Base-by-base conservation (phyloP, 495 filamentous ascomycete species). In the Symbiotaphrina buchneri region DNA sequence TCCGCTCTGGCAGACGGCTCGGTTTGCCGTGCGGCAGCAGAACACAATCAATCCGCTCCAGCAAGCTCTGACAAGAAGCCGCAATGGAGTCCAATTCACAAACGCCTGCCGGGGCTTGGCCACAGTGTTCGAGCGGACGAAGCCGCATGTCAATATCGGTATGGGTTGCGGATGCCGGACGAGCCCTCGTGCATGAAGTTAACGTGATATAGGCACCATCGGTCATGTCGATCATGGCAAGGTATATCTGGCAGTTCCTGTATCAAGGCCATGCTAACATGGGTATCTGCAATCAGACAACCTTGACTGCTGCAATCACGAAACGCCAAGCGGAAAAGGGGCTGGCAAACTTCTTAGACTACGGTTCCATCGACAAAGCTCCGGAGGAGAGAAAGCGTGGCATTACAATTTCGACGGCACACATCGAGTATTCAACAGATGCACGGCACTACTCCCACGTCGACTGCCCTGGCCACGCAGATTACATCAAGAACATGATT, bases 401-500 rank as follows among this genome's bases (percentile, higher is more conserved):
- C 73, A 97, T 97, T 55, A 97, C 87, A 47, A 97, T 97, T 58
- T 80, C 87, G 28, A 81, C 85, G 24, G 81, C 87, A 39, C 87
- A 97, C 59, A 91, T 97, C 56, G 87, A 97, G 61, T 97, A 94
- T 57, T 61, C 74, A 45, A 95, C 87, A 48, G 76, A 91, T 4
- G 51, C 50, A 42, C 71, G 90, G 41, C 87, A 97, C 60, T 97
- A 97, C 60, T 83, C 87, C 45, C 87, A 97, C 68, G 87, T 97
- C 60, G 87, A 97, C 68, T 97, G 87, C 55, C 87, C 87, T 33
- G 87, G 87, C 54, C 87, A 97, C 71, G 87, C 87, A 49, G 87
- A 97, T 81, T 97, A 95, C 65, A 94, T 97, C 59, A 97, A 97
- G 72, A 97, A 97, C 70, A 94, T 94, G 84, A 94, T 94, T 54